Conservation (phyloP, 2,329 filamentous ascomycete species). For the Hirsutella minnesotensis region DNA sequence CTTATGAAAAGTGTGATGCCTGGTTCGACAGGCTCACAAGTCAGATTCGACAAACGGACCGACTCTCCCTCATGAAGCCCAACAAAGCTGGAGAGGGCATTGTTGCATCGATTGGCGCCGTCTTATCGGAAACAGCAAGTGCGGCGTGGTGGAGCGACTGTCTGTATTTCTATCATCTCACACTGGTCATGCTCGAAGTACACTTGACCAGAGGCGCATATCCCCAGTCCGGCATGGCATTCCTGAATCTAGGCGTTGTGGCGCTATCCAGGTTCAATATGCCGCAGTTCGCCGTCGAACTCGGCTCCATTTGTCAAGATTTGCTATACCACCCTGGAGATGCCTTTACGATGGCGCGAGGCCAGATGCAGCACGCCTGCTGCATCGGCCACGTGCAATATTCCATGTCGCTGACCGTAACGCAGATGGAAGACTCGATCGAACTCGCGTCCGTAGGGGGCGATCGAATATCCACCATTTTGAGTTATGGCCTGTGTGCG, state of each 20-base stretch:
- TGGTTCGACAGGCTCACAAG: slow-evolving; percentile 55
- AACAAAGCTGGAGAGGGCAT: slow-evolving; percentile 34
- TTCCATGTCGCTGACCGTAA: slow-evolving; percentile 45
- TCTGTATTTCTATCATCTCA: slow-evolving; percentile 60
- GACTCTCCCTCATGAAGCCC: slow-evolving; percentile 30
- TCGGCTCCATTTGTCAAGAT: slow-evolving; percentile 50
- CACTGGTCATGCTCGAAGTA: slow-evolving; percentile 53
- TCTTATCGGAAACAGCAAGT: slow-evolving; percentile 57
- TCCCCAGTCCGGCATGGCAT: slow-evolving; percentile 57
- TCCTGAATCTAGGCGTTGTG: slow-evolving; percentile 57
- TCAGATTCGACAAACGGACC: slow-evolving; percentile 47
- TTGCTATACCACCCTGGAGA: slow-evolving; percentile 53
- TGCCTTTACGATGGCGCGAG: slow-evolving; percentile 53
- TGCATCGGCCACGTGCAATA: slow-evolving; percentile 61
- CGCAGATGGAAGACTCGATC: slow-evolving; percentile 51
- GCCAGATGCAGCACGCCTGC: slow-evolving; percentile 55
- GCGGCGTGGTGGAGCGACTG: slow-evolving; percentile 64
- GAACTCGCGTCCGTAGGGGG: slow-evolving; percentile 56
- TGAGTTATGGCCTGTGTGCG: slow-evolving; percentile 58
- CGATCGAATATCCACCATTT: slow-evolving; percentile 58
- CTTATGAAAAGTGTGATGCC: slow-evolving; percentile 65
- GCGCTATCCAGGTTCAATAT: slow-evolving; percentile 59
- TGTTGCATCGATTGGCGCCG: slow-evolving; percentile 53
- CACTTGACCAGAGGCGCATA: slow-evolving; percentile 54
- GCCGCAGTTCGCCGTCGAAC: slow-evolving; percentile 53